Evolutionary conservation across 1,284 basidiomycete species (phyloP).

Genomic region (Rhodotorula sp.): DNA sequence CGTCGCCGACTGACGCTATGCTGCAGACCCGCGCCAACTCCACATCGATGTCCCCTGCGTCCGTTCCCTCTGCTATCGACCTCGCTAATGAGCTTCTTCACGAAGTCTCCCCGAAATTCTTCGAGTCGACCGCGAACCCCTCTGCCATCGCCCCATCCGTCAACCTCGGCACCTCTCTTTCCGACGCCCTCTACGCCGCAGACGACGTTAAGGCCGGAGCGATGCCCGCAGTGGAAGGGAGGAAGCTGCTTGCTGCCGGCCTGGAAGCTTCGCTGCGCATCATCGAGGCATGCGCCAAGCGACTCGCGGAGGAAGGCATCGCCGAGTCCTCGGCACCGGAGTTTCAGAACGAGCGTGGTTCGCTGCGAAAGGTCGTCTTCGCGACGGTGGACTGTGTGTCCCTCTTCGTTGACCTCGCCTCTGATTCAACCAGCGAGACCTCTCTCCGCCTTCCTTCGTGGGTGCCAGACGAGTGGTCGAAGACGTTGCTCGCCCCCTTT

Average conservation of each 20-base stretch:
- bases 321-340: too few relatives aligned
- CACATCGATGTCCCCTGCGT: too few relatives aligned
- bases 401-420: not conserved
- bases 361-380: not conserved
- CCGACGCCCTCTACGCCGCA: slow-evolving; percentile 27
- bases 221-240: slow-evolving; percentile 19
- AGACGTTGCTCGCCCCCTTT: slow-evolving; percentile 43
- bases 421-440: not conserved
- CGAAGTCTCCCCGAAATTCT: slow-evolving; percentile 32
- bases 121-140: not conserved
- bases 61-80: slow-evolving; percentile 1
- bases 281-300: slow-evolving; percentile 1
- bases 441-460: slow-evolving; percentile 27
- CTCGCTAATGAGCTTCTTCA: slow-evolving; percentile 29
- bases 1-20: not conserved
- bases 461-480: slow-evolving; percentile 49
- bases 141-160: not conserved
- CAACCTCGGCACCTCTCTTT: slow-evolving; percentile 18
- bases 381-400: not conserved
- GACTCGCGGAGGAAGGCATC: not conserved
- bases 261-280: slow-evolving; percentile 19
- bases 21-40: not conserved
- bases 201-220: too few relatives aligned
- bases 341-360: too few relatives aligned
- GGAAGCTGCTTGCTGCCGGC: slow-evolving; percentile 26